Base-by-base conservation (phyloP, 2,329 filamentous ascomycete species). In the Cordyceps cicadae region DNA sequence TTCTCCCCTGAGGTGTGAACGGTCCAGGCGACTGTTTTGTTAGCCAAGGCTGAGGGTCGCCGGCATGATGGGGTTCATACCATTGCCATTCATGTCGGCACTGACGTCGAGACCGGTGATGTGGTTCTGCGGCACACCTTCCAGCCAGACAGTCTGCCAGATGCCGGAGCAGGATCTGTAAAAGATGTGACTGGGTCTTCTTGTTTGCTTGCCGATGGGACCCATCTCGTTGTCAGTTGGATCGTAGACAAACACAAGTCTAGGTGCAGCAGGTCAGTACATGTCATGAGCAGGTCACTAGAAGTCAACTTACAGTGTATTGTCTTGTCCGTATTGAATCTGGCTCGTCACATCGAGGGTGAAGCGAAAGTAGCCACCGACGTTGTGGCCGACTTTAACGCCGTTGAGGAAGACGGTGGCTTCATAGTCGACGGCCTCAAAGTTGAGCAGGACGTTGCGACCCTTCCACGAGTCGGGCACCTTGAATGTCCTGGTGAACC, bases 71-170 rank as follows among this genome's bases (percentile, higher is more conserved):
- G n/a, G 6, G 26, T 17, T 57, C 59, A 51, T 55, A 70, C 75
- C 67, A 62, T 76, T 69, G 17, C 83, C 83, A 54, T 83, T 65
- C 73, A 81, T 81, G 64, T 78, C 79, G 0, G 85, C 87, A 29
- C 77, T 71, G 17, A 89, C 67, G 63, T 88, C 82, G 2, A 89
- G 72, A 46, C 80, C 76, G 0, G 79, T 81, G 59, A 89, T 81
- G 65, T 85, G 75, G 54, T 81, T 78, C 0, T 72, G 63, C 0
- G 87, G 83, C 0, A 81, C 84, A n/a, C 81, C 77, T 68, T 88
- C 84, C 2, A 90, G 73, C 87, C 87, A 90, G 0, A 90, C 87
- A 19, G 79, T 80, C 68, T 89, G 87, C 87, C 87, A 90, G 64
- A 90, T 89, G 5, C 87, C 87, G 39, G 84, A 87, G 68, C 87